These are phyloP conservation scores for Aspergillus awamori DNA, from an alignment of 2,329 filamentous ascomycete species.

Conservation along the genomic window DNA sequence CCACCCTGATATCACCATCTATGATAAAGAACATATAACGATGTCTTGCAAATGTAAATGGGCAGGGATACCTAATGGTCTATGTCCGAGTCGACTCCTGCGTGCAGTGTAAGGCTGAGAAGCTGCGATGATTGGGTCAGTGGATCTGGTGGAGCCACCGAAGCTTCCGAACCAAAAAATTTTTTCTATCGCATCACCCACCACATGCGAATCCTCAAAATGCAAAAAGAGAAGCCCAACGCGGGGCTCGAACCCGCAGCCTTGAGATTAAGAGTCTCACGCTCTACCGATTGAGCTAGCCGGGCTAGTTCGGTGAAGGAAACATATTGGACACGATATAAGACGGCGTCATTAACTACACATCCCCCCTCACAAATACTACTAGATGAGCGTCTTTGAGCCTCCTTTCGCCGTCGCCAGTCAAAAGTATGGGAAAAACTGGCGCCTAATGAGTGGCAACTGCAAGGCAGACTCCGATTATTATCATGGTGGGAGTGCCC, in stretches of 20 bases:
- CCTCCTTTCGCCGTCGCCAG: background rate
- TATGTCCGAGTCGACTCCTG: no score
- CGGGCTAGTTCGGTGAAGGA: constrained; percentile 34
- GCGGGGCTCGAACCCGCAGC: constrained; percentile 47
- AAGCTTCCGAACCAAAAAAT: background rate
- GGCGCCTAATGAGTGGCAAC: background rate
- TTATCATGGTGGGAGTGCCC: background rate
- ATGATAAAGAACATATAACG: fast-evolving
- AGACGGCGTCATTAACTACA: background rate
- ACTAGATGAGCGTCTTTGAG: no score
- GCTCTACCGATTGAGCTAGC: constrained; percentile 56
- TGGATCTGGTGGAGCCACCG: background rate
- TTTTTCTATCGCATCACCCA: background rate
- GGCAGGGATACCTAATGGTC: no score
- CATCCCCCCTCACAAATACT: background rate
- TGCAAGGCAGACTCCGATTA: background rate
- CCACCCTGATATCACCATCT: background rate
- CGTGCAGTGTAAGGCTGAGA: background rate
- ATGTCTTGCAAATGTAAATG: no score
- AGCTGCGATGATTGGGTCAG: background rate
- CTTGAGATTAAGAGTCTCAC: constrained; percentile 53
- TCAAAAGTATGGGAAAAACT: background rate
- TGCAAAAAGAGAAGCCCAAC: constrained; percentile 38
- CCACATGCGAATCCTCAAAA: background rate
- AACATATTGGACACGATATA: background rate